Percentiles rank a stretch among this genome's conserved stretches.
Conservation (phyloP, 345 rosid genomes). For the Acer yangbiense region DNA sequence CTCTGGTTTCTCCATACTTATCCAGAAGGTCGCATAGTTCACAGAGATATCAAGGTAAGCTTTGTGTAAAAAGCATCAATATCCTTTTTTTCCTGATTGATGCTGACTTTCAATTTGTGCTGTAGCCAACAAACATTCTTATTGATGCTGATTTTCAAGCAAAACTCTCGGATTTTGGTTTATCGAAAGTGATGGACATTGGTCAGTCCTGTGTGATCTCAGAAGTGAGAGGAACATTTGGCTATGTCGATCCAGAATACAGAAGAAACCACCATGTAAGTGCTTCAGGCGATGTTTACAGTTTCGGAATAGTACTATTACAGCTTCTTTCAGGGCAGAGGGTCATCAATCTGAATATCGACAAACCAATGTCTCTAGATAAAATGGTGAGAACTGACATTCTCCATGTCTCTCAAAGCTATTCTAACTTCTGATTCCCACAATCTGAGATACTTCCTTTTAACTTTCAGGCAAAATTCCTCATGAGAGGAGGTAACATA, state of each 20-base stretch:
- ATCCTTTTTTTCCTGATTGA: conserved; percentile 34
- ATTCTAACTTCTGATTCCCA: background rate
- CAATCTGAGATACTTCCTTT: background rate
- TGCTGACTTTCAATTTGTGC: conserved; percentile 22
- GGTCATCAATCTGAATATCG: conserved; percentile 44
- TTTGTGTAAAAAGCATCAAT: background rate
- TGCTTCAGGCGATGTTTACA: conserved; percentile 59
- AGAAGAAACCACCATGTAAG: conserved; percentile 53
- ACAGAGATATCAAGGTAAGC: conserved; percentile 51
- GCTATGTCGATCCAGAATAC: conserved; percentile 65
- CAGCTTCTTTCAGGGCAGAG: conserved; percentile 63
- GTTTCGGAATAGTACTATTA: conserved; percentile 60
- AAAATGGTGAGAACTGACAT: conserved; percentile 40
- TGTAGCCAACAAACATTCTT: conserved; percentile 65
- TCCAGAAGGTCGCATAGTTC: conserved; percentile 58
- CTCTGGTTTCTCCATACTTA: conserved; percentile 61
- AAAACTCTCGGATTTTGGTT: conserved; percentile 61
- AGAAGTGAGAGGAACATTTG: conserved; percentile 70
- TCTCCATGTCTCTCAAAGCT: background rate
- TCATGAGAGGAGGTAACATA: conserved; percentile 38
- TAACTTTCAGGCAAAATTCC: conserved; percentile 44
- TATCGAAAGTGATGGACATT: conserved; percentile 59
- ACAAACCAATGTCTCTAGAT: conserved; percentile 45
- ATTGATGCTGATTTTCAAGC: conserved; percentile 48
- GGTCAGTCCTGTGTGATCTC: conserved; percentile 63